A percentile compares a stretch with the other conserved stretches of the same genome.
Evolutionary conservation across 2,329 filamentous ascomycete genomes (phyloP).

Genomic region (Setomelanomma holmii): DNA sequence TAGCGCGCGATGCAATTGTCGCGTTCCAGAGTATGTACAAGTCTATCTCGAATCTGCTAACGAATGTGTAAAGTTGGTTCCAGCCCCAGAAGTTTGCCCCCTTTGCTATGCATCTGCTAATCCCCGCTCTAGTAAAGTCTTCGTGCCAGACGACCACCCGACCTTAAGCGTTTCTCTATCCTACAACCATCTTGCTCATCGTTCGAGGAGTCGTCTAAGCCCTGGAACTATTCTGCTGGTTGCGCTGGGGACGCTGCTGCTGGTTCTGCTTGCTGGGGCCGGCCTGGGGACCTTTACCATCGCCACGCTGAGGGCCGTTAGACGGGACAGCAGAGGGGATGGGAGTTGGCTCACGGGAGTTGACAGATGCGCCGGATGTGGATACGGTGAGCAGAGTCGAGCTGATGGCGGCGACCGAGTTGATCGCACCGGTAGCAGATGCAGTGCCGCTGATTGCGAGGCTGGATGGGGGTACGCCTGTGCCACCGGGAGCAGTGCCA

Average conservation of each 20-base stretch:
- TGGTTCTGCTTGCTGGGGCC: background rate
- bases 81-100: too few relatives aligned
- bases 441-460: too few relatives aligned
- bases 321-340: background rate
- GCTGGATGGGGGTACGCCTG: background rate
- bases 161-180: background rate
- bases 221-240: constrained; percentile 3
- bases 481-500: constrained; percentile 8
- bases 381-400: constrained; percentile 11
- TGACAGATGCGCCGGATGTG: constrained; percentile 8
- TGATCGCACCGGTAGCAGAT: too few relatives aligned
- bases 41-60: constrained; percentile 19
- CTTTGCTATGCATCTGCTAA: constrained; percentile 13
- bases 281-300: background rate
- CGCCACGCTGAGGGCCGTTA: constrained; percentile 6
- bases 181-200: background rate
- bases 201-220: background rate
- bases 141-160: background rate
- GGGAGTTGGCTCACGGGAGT: constrained; percentile 1
- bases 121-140: background rate
- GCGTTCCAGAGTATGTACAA: constrained; percentile 13
- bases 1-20: background rate
- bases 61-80: constrained; percentile 25
- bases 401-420: constrained; percentile 4
- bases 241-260: constrained; percentile 6